Evolutionary conservation across 2,329 filamentous ascomycete genomes (phyloP).

Genomic region (Penicillium palitans): DNA sequence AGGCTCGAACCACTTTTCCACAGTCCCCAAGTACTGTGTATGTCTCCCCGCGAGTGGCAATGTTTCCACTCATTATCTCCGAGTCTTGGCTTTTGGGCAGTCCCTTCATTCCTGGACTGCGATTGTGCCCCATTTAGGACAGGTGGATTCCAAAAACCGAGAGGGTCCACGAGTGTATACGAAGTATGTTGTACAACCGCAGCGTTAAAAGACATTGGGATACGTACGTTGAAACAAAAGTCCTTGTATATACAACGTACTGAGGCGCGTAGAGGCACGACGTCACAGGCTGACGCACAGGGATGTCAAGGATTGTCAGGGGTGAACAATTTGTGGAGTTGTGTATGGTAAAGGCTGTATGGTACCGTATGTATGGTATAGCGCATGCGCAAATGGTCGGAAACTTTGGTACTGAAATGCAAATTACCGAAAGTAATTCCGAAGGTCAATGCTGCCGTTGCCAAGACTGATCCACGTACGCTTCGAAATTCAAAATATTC

Average conservation of each 20-base stretch:
- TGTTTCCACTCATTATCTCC: constrained; percentile 12
- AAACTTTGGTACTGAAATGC: not conserved
- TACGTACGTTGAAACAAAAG: not conserved
- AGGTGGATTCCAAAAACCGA: not conserved
- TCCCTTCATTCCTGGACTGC: constrained; percentile 5
- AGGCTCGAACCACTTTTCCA: constrained; percentile 10
- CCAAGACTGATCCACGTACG: constrained; percentile 27
- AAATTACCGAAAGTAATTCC: not conserved
- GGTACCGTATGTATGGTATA: not conserved
- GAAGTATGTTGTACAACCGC: not conserved
- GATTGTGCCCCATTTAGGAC: not conserved
- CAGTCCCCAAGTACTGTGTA: not conserved
- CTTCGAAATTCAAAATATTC: not conserved
- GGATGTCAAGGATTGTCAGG: constrained; percentile 29
- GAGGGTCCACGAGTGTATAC: not conserved
- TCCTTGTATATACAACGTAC: not conserved
- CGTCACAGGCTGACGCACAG: constrained; percentile 33
- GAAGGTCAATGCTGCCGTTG: constrained; percentile 7
- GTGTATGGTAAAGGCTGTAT: not conserved
- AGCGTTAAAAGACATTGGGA: not conserved
- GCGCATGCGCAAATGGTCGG: not conserved
- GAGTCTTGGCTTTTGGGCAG: not conserved
- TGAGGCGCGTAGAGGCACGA: constrained; percentile 3
- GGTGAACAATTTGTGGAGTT: constrained; percentile 12
- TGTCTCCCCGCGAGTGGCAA: constrained; percentile 24